Base-by-base conservation (phyloP, 2,329 filamentous ascomycete species). In the Cordyceps cicadae region DNA sequence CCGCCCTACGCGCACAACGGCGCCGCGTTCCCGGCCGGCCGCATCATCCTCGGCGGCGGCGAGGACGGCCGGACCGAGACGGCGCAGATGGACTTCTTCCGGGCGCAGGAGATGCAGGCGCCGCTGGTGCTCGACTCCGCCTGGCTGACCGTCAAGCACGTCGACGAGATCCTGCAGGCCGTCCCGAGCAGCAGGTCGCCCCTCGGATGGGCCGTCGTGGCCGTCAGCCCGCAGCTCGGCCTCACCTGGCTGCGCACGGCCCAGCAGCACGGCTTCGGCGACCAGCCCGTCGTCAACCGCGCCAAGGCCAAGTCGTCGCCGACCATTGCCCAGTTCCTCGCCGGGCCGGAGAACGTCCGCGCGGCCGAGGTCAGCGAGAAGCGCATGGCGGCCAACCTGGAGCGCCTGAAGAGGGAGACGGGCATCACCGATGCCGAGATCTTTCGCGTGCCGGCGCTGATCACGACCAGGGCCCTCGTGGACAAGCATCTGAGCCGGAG, bases 141-240 rank as follows among this genome's bases (percentile, higher is more conserved):
- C 4, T 73, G 70, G 68, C 67, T 73, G 2, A 41, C 39, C 0
- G 62, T 71, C 6, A 69, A 70, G 0, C 71, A 74, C 50, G 68
- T 73, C 14, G 70, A 73, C 41, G 70, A 73, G 61, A 67, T 72
- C 17, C 59, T 73, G 1, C 70, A 71, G 51, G 11, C 43, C 12
- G 39, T 51, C 5, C 48, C 26, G 14, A 24, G 15, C 19, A 24
- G 24, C 26, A n/a, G 21, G 26, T 34, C 48, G 17, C 2, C 9
- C 17, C 48, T 17, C 15, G 49, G 49, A 9, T 51, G 17, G 17
- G 29, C 29, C 8, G 1, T 51, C 4, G 15, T 37, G 2, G 29
- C 29, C 14, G 6, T 51, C 5, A 29, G 34, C 14, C 49, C 49
- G 17, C 2, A 21, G 29, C 1, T 37, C 1, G 49, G 49, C 49